Conservation (phyloP, 2,329 filamentous ascomycete species). For the Tolypocladium ophioglossoides region DNA sequence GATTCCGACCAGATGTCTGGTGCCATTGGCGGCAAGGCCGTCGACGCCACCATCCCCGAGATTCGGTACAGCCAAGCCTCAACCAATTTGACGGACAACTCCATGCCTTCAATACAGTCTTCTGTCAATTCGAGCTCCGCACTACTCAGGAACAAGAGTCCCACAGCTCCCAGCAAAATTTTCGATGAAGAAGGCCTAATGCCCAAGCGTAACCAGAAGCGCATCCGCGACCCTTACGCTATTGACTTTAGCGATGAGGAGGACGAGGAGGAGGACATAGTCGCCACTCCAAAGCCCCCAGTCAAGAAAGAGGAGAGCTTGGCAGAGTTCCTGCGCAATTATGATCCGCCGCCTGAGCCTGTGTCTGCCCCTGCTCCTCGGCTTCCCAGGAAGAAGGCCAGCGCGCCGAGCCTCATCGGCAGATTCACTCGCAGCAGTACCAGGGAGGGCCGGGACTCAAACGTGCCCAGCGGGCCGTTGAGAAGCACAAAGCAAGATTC, state of each 20-base stretch:
- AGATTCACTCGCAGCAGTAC: conserved; percentile 35
- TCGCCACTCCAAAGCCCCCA: conserved; percentile 26
- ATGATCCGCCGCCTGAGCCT: conserved; percentile 50
- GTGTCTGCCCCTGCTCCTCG: conserved; percentile 18
- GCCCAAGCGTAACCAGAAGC: conserved; percentile 63
- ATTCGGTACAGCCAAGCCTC: conserved; percentile 47
- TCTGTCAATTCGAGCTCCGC: conserved; percentile 67
- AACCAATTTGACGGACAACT: conserved; percentile 45
- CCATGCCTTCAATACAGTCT: conserved; percentile 46
- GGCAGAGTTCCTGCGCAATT: conserved; percentile 63
- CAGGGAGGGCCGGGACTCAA: conserved; percentile 13
- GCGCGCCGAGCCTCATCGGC: conserved; percentile 50
- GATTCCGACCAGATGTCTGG: conserved; percentile 68
- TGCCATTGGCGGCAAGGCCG: conserved; percentile 42
- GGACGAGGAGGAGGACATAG: conserved; percentile 37
- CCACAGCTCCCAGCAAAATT: conserved; percentile 18
- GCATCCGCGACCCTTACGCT: conserved; percentile 84
- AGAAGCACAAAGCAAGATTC: conserved; percentile 13
- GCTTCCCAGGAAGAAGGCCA: conserved; percentile 52
- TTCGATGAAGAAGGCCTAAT: conserved; percentile 44
- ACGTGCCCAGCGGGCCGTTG: conserved; percentile 14
- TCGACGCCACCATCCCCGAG: conserved; percentile 47
- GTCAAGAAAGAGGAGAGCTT: conserved; percentile 53
- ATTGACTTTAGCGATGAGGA: conserved; percentile 67
- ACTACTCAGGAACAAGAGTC: conserved; percentile 40